phyloP scores from a whole-genome alignment of 345 rosid species.

The Trapa incisa region DNA sequence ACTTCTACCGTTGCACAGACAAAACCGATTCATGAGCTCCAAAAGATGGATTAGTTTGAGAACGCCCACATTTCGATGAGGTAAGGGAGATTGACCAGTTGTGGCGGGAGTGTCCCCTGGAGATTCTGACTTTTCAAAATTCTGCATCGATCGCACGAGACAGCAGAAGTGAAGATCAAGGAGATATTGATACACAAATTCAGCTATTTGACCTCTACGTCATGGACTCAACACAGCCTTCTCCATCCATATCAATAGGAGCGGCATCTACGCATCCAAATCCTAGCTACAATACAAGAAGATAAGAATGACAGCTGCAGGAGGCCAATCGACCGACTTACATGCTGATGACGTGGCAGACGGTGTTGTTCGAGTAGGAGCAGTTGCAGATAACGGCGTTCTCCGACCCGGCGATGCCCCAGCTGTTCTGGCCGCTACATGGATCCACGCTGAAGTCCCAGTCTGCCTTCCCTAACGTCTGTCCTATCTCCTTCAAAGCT shows the following conservation, averaged over 20 bases:
- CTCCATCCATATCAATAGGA: no score
- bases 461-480: constrained; percentile 1
- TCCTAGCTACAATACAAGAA: no score
- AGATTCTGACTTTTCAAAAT: constrained; percentile 2
- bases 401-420: background rate
- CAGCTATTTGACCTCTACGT: no score
- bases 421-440: background rate
- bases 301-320: no score
- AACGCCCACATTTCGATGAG: background rate
- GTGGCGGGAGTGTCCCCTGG: background rate
- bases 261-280: no score
- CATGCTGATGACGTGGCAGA: constrained; percentile 7
- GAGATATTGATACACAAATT: no score
- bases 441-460: constrained; percentile 6
- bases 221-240: no score
- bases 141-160: background rate
- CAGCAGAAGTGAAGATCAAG: background rate
- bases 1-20: background rate
- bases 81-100: constrained; percentile 3
- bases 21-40: no score
- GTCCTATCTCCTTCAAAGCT: constrained; percentile 3
- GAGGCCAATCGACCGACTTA: background rate
- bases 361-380: background rate
- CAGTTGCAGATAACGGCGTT: background rate
- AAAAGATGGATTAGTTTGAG: background rate